Evolutionary conservation across 352 stramenopile species (phyloP).

Genomic region (Phytophthora multivora): DNA sequence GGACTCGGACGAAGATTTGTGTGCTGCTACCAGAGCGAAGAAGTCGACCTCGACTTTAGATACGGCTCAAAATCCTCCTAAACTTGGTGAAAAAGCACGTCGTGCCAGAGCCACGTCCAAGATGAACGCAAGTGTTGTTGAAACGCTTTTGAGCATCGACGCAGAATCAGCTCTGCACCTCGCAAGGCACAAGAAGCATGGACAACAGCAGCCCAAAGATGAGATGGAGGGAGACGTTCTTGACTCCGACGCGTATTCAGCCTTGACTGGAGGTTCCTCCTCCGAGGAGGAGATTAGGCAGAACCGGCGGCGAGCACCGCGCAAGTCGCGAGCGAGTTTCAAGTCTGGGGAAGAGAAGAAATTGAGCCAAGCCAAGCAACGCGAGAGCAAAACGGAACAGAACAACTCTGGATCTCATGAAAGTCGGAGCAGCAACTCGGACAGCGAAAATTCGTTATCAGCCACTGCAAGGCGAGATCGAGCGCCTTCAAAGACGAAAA

Average conservation of each 20-base stretch:
- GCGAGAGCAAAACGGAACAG: background rate
- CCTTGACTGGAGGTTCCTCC: conserved; percentile 15
- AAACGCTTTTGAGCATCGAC: conserved; percentile 55
- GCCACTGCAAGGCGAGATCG: background rate
- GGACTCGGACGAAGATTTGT: background rate
- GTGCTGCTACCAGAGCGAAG: background rate
- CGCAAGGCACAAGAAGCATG: background rate
- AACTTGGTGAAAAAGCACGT: background rate
- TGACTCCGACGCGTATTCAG: conserved; percentile 43
- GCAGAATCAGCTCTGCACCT: conserved; percentile 41
- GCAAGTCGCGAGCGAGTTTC: background rate
- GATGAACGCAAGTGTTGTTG: conserved; percentile 32
- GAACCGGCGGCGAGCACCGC: background rate
- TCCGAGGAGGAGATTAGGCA: conserved; percentile 3
- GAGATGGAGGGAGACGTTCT: conserved; percentile 27
- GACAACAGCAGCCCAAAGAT: background rate
- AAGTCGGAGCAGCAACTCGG: background rate
- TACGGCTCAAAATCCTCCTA: background rate
- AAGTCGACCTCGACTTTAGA: conserved; percentile 9
- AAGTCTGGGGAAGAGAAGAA: conserved; percentile 6
- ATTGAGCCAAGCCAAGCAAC: background rate
- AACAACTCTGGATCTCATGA: background rate
- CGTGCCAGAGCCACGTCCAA: background rate
- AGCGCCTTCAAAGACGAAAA: background rate
- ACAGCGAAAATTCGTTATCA: background rate